A percentile compares a stretch with the other conserved stretches of the same genome.
Conservation (phyloP, 371 early-diverging fungal genomes). For the Mucor velutinosus region DNA sequence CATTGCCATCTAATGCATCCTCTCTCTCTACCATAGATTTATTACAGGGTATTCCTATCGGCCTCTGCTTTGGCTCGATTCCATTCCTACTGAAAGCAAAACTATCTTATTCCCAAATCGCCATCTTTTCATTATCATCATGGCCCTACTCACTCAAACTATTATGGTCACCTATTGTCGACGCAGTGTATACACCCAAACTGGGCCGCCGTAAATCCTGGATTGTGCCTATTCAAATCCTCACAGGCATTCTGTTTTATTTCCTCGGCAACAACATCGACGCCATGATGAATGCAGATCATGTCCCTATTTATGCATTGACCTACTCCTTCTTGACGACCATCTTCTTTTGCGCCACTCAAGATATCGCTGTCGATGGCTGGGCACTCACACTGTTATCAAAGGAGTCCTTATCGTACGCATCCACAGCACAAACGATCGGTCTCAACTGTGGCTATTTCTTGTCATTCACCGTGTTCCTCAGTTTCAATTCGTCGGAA, state of each 20-base stretch:
- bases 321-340: slow-evolving; percentile 75
- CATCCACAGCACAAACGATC: slow-evolving; percentile 95
- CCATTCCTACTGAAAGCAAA: slow-evolving; percentile 93
- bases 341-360: slow-evolving; percentile 95
- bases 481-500: slow-evolving; percentile 92
- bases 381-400: slow-evolving; percentile 94
- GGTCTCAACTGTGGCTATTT: slow-evolving; percentile 96
- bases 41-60: slow-evolving; percentile 94
- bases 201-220: slow-evolving; percentile 95
- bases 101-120: slow-evolving; percentile 89
- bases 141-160: slow-evolving; percentile 95
- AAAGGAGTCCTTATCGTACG: slow-evolving; percentile 86
- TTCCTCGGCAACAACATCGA: slow-evolving; percentile 82
- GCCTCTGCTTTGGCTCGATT: slow-evolving; percentile 88
- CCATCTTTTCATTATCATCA: slow-evolving; percentile 88
- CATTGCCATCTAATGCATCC: background rate
- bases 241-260: slow-evolving; percentile 75
- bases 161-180: slow-evolving; percentile 97
- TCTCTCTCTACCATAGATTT: slow-evolving; percentile 54
- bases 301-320: slow-evolving; percentile 65
- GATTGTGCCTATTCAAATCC: slow-evolving; percentile 96
- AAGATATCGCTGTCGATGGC: slow-evolving; percentile 98
- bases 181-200: slow-evolving; percentile 77
- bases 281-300: slow-evolving; percentile 63
- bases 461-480: slow-evolving; percentile 93